Evolutionary conservation across 345 rosid genomes (phyloP).

Genomic region (Bruguiera sexangula): DNA sequence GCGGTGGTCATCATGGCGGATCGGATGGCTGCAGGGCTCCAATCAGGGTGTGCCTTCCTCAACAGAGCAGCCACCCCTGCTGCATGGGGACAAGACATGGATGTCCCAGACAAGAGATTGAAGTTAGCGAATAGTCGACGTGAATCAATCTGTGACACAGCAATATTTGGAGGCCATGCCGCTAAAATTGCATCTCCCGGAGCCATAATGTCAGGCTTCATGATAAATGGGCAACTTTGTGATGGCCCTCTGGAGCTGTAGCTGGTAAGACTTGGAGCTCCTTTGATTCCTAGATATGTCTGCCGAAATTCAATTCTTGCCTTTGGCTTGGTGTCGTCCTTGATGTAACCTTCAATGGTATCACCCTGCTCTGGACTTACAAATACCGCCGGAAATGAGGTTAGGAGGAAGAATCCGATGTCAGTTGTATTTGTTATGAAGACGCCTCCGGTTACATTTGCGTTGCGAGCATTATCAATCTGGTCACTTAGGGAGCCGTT

Average conservation of each 20-base stretch:
- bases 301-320: slow-evolving; percentile 37
- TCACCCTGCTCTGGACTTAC: slow-evolving; percentile 27
- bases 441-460: slow-evolving; percentile 30
- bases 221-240: slow-evolving; percentile 38
- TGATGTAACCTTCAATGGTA: slow-evolving; percentile 37
- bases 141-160: slow-evolving; percentile 11
- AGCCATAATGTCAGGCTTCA: slow-evolving; percentile 58
- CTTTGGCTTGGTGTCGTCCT: slow-evolving; percentile 21
- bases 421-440: slow-evolving; percentile 38
- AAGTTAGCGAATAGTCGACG: slow-evolving; percentile 23
- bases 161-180: slow-evolving; percentile 43
- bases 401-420: slow-evolving; percentile 12
- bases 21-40: slow-evolving; percentile 60
- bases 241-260: slow-evolving; percentile 68
- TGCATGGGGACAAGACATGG: slow-evolving; percentile 57
- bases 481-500: slow-evolving; percentile 24
- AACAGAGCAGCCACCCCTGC: slow-evolving; percentile 53
- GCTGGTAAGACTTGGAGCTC: slow-evolving; percentile 42
- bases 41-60: slow-evolving; percentile 44
- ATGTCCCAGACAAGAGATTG: slow-evolving; percentile 52
- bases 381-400: slow-evolving; percentile 35
- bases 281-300: slow-evolving; percentile 29
- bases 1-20: slow-evolving; percentile 64
- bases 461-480: slow-evolving; percentile 15
- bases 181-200: slow-evolving; percentile 49